Conservation (phyloP, 306 rosid species). For the Benincasa hispida region DNA sequence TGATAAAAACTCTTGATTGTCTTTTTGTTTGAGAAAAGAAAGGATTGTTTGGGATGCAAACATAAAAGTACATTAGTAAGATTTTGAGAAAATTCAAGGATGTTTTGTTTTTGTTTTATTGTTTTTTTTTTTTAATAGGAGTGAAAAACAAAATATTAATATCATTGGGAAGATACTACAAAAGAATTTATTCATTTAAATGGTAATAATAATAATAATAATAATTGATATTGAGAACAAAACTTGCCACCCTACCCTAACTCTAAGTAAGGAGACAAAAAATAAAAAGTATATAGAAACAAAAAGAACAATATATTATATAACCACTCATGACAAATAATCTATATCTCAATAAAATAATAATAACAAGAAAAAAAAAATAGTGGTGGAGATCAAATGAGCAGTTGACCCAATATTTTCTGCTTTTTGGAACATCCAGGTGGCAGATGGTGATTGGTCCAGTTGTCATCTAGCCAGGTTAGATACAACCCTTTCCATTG, state of each 20-base stretch:
- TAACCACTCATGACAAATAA: not conserved
- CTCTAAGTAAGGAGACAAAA: not conserved
- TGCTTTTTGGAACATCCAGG: not conserved
- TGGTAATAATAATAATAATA: too few species aligned
- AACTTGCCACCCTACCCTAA: not conserved
- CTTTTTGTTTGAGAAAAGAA: too few species aligned
- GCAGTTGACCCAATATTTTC: not conserved
- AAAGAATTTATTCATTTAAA: not conserved
- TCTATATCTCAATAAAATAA: not conserved
- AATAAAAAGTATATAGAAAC: not conserved
- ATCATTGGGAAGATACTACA: not conserved
- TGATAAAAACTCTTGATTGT: not conserved
- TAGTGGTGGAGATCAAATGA: not conserved
- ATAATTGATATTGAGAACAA: not conserved
- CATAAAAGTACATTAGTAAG: not conserved
- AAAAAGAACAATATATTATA: not conserved
- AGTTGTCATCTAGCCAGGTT: slow-evolving; percentile 16
- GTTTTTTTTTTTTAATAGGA: not conserved
- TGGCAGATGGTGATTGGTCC: not conserved
- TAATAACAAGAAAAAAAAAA: not conserved
- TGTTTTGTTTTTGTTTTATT: not conserved
- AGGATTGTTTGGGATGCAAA: not conserved
- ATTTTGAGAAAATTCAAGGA: not conserved
- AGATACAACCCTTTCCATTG: slow-evolving; percentile 40
- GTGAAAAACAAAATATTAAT: not conserved